Evolutionary conservation across 306 rosid genomes (phyloP), one percentile per base, ranked within the genome.

Genomic region (Quercus glauca): DNA sequence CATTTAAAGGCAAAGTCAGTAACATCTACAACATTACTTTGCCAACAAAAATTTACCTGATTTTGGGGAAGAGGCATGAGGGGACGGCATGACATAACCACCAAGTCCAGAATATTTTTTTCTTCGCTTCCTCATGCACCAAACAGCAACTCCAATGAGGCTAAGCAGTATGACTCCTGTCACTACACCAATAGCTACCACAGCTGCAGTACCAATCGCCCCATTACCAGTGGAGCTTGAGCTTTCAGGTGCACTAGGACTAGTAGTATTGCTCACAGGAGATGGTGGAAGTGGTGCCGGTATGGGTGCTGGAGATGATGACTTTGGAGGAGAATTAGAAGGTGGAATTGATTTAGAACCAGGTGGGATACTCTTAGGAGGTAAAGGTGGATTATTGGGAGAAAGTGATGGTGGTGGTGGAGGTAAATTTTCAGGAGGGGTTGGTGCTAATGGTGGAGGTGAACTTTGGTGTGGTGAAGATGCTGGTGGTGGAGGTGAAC

Each of bases 81-180:
- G 77, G 56, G 90, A 84, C 69, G 97, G 95, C 92, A 84, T 81
- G 82, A 88, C 85, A 78, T 85, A 86, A 87, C 90, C 89, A 72
- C 84, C 89, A 84, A 37, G 77, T 21, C 77, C 84, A 52, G 94
- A 81, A 67, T 35, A 78, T 57, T 60, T 87, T 81, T 71, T 89
- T 84, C 75, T 90, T 82, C 81, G 78, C 86, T 87, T 92, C 74
- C 87, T 88, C 73, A 84, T 15, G 79, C 86, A 91, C 97, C 98
- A 95, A 5, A 89, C 78, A 75, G 71, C 76, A 77, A 91, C 77
- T 73, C 90, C 97, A 83, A 92, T 55, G 72, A 95, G 78, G 79
- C 86, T 77, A 73, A 95, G 85, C 69, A 85, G 77, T 21, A 91
- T 8, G 57, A 90, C 18, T 43, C 86, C 92, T 31, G 81, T 88